These are phyloP conservation scores for Syncephalastrum monosporum DNA, from an alignment of 371 early-diverging fungal genomes.

Conservation along the genomic window DNA sequence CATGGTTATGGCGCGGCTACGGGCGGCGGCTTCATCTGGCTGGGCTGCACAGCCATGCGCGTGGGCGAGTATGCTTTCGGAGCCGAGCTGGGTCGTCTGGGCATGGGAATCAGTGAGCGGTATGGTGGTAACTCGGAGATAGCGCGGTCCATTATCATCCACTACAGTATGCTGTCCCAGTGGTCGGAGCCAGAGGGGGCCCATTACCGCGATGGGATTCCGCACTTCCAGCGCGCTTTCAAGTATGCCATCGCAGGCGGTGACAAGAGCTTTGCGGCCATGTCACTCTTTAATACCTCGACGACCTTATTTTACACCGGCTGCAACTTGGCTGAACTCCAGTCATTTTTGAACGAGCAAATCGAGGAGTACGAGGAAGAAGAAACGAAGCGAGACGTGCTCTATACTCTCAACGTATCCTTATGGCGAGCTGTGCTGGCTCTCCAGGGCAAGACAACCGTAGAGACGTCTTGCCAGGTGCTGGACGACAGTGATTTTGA, in stretches of 20 bases:
- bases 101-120: constrained; percentile 33
- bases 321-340: constrained; percentile 32
- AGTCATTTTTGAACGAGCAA: constrained; percentile 28
- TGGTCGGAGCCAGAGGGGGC: constrained; percentile 26
- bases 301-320: constrained; percentile 34
- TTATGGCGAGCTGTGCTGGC: constrained; percentile 35
- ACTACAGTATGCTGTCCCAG: constrained; percentile 35
- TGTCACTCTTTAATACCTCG: constrained; percentile 39
- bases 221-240: constrained; percentile 38
- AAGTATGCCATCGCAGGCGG: constrained; percentile 42
- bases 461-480: constrained; percentile 21
- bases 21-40: constrained; percentile 40
- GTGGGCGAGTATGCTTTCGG: constrained; percentile 31
- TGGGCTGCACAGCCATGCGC: constrained; percentile 36
- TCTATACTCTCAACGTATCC: constrained; percentile 25
- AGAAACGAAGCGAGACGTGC: constrained; percentile 26
- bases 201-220: constrained; percentile 29
- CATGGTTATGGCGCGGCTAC: constrained; percentile 34
- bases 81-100: constrained; percentile 36
- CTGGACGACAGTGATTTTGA: constrained; percentile 33
- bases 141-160: constrained; percentile 34
- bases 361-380: constrained; percentile 34
- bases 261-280: constrained; percentile 36
- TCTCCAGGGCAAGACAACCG: constrained; percentile 38
- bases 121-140: constrained; percentile 42